Conservation (phyloP, 441 rosid species). For the Breynia disticha region DNA sequence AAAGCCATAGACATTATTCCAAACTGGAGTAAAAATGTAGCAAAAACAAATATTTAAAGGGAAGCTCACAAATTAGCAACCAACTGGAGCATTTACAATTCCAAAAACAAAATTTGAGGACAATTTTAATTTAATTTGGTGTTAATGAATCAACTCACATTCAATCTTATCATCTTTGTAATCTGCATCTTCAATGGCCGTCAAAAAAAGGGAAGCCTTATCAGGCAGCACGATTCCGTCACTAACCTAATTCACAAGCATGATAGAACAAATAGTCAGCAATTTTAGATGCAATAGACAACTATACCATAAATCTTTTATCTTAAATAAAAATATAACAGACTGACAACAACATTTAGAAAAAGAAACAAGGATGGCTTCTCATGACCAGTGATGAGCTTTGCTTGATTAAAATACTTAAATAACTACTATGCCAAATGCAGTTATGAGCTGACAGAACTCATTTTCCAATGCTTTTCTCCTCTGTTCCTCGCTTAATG, state of each 20-base stretch:
- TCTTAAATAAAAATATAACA: neutral
- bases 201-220: constrained; percentile 78
- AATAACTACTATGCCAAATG: too few relatives aligned
- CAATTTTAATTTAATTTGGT: too few relatives aligned
- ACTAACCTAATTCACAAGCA: constrained; percentile 35
- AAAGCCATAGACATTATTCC: constrained; percentile 93
- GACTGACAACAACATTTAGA: neutral
- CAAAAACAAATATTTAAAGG: too few relatives aligned
- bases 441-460: too few relatives aligned
- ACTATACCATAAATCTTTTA: neutral
- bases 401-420: too few relatives aligned
- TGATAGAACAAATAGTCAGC: too few relatives aligned
- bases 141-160: constrained; percentile 42
- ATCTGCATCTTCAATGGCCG: constrained; percentile 95
- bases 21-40: constrained; percentile 44
- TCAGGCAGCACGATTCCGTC: constrained; percentile 89
- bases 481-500: too few relatives aligned
- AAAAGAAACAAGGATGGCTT: neutral
- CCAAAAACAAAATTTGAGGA: too few relatives aligned
- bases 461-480: too few relatives aligned
- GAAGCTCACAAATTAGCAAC: constrained; percentile 2
- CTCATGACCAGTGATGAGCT: too few relatives aligned
- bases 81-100: neutral
- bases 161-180: constrained; percentile 95
- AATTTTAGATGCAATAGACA: too few relatives aligned